Evolutionary conservation across 164 flowering plant genomes (phyloP), one percentile per base, ranked within the genome.

Genomic region (Tinospora cordifolia): DNA sequence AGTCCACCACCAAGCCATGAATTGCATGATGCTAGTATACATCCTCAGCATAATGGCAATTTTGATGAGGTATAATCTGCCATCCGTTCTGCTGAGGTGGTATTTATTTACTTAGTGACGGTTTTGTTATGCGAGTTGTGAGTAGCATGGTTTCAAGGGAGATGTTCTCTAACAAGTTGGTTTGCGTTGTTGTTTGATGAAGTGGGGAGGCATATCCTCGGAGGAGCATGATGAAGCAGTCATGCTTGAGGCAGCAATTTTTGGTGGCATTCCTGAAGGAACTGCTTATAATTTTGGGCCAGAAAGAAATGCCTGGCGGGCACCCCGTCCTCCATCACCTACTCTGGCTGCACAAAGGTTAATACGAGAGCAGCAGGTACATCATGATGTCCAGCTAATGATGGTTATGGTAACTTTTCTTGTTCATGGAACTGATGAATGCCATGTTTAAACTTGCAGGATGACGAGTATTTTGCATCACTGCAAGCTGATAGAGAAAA

Each of bases 181-280:
- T 30, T 63, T 63, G 11, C 66, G 22, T 72, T 36, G 54, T 63
- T 66, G 19, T 41, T 47, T 69, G 77, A 70, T 74, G 63, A 67
- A 95, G 98, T 95, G 97, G 98, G 98, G 98, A 70, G 99, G 98
- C 71, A 90, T 92, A 64, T 89, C 98, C 62, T 92, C 98, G 2
- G 84, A 76, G 82, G 99, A 95, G 77, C 99, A 87, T 80, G 99
- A 95, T 81, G 99, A 91, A 82, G 99, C 99, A 60, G 94, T 92
- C 60, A 95, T 95, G 99, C 97, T 95, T 44, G 99, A 94, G 85
- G 98, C 99, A 79, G 98, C 99, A 38, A 83, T 94, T 80, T 90
- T 92, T 83, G 99, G 99, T 81, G 93, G 93, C 71, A 79, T 89
- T 66, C 90, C 97, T 72, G 96, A 89, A 74, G 84, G 82, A 19